These are phyloP conservation scores for Barnettozyma vustinii DNA, from an alignment of 805 yeast genomes.

Conservation along the genomic window DNA sequence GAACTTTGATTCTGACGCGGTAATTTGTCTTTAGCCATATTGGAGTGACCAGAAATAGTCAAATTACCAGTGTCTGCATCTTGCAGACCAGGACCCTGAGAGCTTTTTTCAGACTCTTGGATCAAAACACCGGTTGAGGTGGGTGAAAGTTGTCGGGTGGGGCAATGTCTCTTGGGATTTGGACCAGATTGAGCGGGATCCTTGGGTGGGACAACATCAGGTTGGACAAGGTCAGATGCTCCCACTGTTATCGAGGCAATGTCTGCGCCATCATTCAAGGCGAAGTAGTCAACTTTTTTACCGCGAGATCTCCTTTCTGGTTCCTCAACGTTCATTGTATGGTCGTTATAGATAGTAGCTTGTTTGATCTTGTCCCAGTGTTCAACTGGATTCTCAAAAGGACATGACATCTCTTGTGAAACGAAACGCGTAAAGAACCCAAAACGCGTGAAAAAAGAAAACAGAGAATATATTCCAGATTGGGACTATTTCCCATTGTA, in stretches of 20 bases:
- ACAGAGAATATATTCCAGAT: not conserved
- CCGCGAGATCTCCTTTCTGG: not conserved
- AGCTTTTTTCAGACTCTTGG: not conserved
- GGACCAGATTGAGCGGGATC: not conserved
- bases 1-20: not conserved
- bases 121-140: not conserved
- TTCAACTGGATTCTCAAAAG: not conserved
- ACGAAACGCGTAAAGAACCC: not conserved
- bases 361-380: not conserved
- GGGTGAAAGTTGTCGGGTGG: not conserved
- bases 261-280: conserved; percentile 1
- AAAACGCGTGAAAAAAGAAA: not conserved
- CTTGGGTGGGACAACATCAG: not conserved
- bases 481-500: not conserved
- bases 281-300: not conserved
- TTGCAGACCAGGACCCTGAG: not conserved
- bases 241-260: not conserved
- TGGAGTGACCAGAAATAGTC: not conserved
- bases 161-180: not conserved
- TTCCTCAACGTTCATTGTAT: not conserved
- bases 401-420: not conserved
- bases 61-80: not conserved
- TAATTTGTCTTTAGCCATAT: not conserved
- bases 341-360: not conserved
- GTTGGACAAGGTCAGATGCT: not conserved